A percentile compares a stretch with the other conserved stretches of the same genome.
phyloP scores from a whole-genome alignment of 371 early-diverging fungal genomes.

The Funneliformis caledonium region DNA sequence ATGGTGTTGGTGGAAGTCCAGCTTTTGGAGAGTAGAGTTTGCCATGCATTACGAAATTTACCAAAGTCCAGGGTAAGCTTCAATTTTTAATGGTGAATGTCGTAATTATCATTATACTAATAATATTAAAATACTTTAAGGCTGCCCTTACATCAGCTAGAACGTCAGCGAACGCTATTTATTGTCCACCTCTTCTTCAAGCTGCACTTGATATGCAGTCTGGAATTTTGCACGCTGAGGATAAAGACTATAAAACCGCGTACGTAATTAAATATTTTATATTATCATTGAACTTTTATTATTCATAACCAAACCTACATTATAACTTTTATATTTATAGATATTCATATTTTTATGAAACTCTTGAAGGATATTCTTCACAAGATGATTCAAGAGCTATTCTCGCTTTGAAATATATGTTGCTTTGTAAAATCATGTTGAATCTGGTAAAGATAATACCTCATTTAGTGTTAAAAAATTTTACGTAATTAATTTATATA shows the following conservation, averaged over 20 bases:
- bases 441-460: constrained; percentile 66
- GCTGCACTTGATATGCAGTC: constrained; percentile 97
- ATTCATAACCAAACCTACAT: not conserved
- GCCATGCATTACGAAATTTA: constrained; percentile 91
- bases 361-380: constrained; percentile 90
- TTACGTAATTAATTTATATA: not conserved
- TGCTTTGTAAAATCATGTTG: constrained; percentile 97
- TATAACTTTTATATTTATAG: constrained; percentile 28
- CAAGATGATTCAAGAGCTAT: constrained; percentile 89
- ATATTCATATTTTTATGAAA: constrained; percentile 96
- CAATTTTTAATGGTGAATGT: not conserved
- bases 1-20: constrained; percentile 97
- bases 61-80: constrained; percentile 87
- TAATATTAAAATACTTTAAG: constrained; percentile 47
- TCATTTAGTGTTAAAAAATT: not conserved
- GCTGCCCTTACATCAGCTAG: constrained; percentile 97
- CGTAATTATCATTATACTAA: not conserved
- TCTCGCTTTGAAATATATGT: constrained; percentile 93
- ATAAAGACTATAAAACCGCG: constrained; percentile 98
- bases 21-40: constrained; percentile 93
- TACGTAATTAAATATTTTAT: constrained; percentile 49
- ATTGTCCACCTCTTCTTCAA: constrained; percentile 98
- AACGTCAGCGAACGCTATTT: constrained; percentile 96
- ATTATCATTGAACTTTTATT: constrained; percentile 37
- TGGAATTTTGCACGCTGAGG: constrained; percentile 97